Percentiles rank a stretch among this genome's conserved stretches.
Conservation (phyloP, 768 basidiomycete species). For the Trametes coccinea region DNA sequence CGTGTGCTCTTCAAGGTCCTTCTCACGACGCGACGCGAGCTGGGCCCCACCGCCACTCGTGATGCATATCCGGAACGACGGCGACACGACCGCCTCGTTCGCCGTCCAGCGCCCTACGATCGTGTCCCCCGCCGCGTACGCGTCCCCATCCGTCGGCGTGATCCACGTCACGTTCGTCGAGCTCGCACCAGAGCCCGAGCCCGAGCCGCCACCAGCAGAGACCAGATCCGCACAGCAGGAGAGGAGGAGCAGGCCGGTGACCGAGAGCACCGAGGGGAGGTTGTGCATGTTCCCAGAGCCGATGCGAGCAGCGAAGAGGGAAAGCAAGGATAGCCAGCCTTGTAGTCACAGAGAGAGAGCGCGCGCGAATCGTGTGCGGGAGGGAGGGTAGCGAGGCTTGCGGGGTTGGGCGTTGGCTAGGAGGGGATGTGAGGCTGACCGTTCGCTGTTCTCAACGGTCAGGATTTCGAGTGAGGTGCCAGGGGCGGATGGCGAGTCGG, state of each 20-base stretch:
- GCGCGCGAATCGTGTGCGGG: too few relatives aligned
- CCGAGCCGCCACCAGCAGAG: not conserved
- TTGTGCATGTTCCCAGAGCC: not conserved
- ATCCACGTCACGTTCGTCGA: constrained; percentile 29
- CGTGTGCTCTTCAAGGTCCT: not conserved
- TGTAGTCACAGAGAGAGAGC: not conserved
- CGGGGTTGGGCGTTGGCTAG: too few relatives aligned
- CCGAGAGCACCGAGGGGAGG: constrained; percentile 6
- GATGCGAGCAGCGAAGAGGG: not conserved
- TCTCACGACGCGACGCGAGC: not conserved
- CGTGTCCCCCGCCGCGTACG: constrained; percentile 32
- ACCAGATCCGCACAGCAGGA: not conserved
- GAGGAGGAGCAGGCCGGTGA: constrained; percentile 2
- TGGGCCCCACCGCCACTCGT: not conserved
- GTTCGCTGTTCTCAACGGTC: not conserved
- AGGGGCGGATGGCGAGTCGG: not conserved
- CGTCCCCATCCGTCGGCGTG: constrained; percentile 31
- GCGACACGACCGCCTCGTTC: constrained; percentile 30
- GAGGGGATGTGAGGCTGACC: not conserved
- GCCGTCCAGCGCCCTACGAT: constrained; percentile 36
- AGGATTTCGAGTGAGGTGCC: too few relatives aligned
- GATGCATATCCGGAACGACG: constrained; percentile 38
- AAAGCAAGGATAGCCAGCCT: constrained; percentile 5
- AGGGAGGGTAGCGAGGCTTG: too few relatives aligned
- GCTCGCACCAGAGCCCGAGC: not conserved